These are phyloP conservation scores for Nitzschia putrida DNA, from an alignment of 108 stramenopile genomes.

Conservation along the genomic window DNA sequence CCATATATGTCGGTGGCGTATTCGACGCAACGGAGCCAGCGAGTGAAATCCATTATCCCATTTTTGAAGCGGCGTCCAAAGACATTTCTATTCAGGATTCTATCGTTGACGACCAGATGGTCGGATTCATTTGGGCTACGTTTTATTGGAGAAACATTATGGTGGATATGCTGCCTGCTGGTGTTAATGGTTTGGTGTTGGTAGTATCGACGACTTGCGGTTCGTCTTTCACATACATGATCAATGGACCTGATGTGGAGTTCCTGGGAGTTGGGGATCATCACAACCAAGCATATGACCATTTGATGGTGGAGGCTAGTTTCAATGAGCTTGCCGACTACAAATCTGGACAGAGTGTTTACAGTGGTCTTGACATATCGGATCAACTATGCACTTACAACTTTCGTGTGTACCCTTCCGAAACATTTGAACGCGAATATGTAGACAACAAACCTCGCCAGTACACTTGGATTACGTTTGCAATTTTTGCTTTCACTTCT, in stretches of 20 bases:
- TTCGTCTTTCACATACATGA: constrained; percentile 42
- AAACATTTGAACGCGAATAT: too few species aligned
- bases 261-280: constrained; percentile 52
- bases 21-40: constrained; percentile 17
- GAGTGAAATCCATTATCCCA: constrained; percentile 21
- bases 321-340: neutral
- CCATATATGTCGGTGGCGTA: neutral
- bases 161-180: neutral
- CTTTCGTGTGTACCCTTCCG: too few species aligned
- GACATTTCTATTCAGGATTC: neutral
- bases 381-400: neutral
- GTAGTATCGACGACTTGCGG: constrained; percentile 30
- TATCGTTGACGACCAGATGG: neutral
- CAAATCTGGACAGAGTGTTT: neutral
- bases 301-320: constrained; percentile 2
- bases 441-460: neutral
- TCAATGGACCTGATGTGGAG: constrained; percentile 37
- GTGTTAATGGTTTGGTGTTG: constrained; percentile 38
- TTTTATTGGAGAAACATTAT: constrained; percentile 28
- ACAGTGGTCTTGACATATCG: constrained; percentile 1
- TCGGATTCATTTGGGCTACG: constrained; percentile 3
- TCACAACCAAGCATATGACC: constrained; percentile 48
- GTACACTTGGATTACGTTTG: neutral
- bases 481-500: constrained; percentile 15
- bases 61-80: constrained; percentile 3